Conservation (phyloP, 73 alveolate genomes). For the Stentor coeruleus region DNA sequence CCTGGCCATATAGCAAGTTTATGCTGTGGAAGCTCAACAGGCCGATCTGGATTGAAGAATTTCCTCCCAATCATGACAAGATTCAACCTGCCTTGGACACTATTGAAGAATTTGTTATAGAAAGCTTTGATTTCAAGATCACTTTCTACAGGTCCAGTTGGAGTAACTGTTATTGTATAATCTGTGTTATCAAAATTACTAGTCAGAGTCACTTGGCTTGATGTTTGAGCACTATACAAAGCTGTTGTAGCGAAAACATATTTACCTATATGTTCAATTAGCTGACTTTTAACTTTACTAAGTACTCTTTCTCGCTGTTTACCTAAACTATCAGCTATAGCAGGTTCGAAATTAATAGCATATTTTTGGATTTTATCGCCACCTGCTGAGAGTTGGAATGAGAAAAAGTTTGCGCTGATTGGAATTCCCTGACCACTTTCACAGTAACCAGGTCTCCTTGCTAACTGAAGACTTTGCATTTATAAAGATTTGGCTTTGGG, state of each 20-base stretch:
- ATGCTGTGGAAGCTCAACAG: slow-evolving; percentile 32
- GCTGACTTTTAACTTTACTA: slow-evolving; percentile 6
- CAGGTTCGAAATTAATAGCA: background rate
- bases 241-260: slow-evolving; percentile 22
- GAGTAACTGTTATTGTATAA: background rate
- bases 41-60: slow-evolving; percentile 42
- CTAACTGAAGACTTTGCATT: background rate
- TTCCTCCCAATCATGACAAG: slow-evolving; percentile 49
- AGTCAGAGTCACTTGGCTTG: slow-evolving; percentile 11
- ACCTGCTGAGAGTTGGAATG: background rate
- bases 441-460: slow-evolving; percentile 18
- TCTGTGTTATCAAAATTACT: background rate
- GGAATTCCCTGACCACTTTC: background rate
- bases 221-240: background rate
- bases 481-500: background rate
- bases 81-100: slow-evolving; percentile 35
- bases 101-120: slow-evolving; percentile 51
- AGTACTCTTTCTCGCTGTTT: slow-evolving; percentile 20
- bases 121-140: slow-evolving; percentile 25
- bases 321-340: background rate
- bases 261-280: slow-evolving; percentile 9
- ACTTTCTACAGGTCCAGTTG: slow-evolving; percentile 18
- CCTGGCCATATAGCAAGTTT: slow-evolving; percentile 61
- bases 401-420: background rate
- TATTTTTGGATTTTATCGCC: background rate